Evolutionary conservation across 345 rosid species (phyloP).

Genomic region (Eucalyptus sp.): DNA sequence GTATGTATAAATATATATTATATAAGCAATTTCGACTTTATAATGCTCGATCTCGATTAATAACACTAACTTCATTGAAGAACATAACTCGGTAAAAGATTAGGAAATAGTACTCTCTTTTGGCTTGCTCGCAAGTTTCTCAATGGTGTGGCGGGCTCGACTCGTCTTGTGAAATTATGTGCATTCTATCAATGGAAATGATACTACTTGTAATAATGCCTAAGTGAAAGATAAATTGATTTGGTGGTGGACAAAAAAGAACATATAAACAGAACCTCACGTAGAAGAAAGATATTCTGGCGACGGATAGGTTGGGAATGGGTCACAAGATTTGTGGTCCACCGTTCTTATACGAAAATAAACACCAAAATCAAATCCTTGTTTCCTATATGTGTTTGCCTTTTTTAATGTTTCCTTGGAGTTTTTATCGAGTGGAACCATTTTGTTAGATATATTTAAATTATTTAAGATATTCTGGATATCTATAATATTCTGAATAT

Average conservation of each 20-base stretch:
- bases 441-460: no score
- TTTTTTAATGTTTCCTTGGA: background rate
- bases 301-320: background rate
- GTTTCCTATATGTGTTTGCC: background rate
- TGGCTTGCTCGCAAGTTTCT: background rate
- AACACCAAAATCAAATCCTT: background rate
- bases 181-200: background rate
- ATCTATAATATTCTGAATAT: no score
- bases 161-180: background rate
- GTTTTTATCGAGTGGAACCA: background rate
- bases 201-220: background rate
- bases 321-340: background rate
- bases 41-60: background rate
- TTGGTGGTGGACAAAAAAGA: background rate
- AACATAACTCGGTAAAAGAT: background rate
- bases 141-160: rapidly evolving
- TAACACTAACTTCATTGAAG: background rate
- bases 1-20: background rate
- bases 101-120: background rate
- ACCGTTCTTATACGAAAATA: background rate
- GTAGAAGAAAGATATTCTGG: background rate
- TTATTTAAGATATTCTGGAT: no score
- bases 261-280: background rate
- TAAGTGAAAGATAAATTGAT: background rate
- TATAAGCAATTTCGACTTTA: background rate